Conservation (phyloP, 2,329 filamentous ascomycete genomes). For the Hypoxylon sp. region DNA sequence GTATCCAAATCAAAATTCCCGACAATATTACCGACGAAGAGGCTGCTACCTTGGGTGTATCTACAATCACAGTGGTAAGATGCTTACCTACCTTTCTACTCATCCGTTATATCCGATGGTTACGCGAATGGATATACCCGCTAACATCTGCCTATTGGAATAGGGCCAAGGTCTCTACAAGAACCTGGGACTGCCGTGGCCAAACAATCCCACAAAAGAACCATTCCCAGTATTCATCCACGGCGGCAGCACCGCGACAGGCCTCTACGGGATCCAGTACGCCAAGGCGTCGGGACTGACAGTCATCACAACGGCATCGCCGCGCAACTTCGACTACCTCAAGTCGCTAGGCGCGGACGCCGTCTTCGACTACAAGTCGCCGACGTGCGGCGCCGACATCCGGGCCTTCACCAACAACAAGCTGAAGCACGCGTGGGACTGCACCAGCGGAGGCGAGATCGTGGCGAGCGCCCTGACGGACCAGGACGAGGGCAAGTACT, state of each 20-base stretch:
- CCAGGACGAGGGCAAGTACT: conserved; percentile 48
- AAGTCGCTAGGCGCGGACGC: conserved; percentile 44
- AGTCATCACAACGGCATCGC: conserved; percentile 52
- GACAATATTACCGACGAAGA: conserved; percentile 56
- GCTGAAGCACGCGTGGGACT: conserved; percentile 49
- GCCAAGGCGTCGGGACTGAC: conserved; percentile 52
- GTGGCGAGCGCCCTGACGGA: conserved; percentile 46
- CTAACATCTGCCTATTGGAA: too few species aligned
- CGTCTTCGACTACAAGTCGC: conserved; percentile 47
- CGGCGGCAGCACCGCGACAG: conserved; percentile 63
- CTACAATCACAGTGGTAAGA: conserved; percentile 52
- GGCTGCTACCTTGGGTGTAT: conserved; percentile 54
- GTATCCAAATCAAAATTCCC: conserved; percentile 55
- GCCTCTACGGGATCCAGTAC: conserved; percentile 59
- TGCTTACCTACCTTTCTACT: too few species aligned
- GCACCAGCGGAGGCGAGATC: conserved; percentile 43
- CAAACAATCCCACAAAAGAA: conserved; percentile 50
- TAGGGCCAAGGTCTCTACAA: conserved; percentile 61
- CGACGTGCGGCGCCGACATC: conserved; percentile 38
- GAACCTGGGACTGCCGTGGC: conserved; percentile 55
- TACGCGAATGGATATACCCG: too few species aligned
- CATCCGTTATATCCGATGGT: too few species aligned
- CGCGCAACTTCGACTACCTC: conserved; percentile 49
- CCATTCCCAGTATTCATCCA: conserved; percentile 54
- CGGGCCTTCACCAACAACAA: conserved; percentile 32